Base-by-base conservation (phyloP, 2,329 filamentous ascomycete species). In the Pseudogymnoascus sp. region DNA sequence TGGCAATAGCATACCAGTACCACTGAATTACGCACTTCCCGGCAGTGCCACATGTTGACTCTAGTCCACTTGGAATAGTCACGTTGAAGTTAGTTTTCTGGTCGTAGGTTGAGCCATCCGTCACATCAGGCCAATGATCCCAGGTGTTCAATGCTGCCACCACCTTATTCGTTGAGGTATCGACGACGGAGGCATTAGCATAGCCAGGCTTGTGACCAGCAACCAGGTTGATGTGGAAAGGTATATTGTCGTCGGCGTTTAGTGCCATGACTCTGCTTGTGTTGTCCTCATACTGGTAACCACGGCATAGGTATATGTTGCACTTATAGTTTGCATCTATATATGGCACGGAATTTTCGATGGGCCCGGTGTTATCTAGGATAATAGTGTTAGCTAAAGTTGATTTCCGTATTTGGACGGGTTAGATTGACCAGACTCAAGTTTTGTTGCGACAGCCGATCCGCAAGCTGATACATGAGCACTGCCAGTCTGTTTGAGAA, bases 251-350 rank as follows among this genome's bases (percentile, higher is more conserved):
- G 15, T 78, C 77, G 0, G 75, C 68, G 0, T 69, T 67, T 69
- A 75, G 80, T 35, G 68, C 72, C 68, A 80, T 76, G 5, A 80
- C 74, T 18, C 71, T 73, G 64, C 70, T 71, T 29, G 64, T 66
- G 71, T 80, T 80, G 71, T 81, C 76, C 8, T 52, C 45, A 64
- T 79, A 78, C 18, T 73, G 71, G 68, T 77, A 75, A 5, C 79
- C 78, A 63, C 76, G 76, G 75, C 79, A 81, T 60, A 80, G 75
- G 65, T 75, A 76, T 39, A 79, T 67, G 64, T 78, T 74, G 72
- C 76, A 74, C 9, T 52, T 31, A 27, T 31, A 31, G 45, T 52
- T 27, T 31, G 27, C 15, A 33, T 33, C n/a, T 33, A 55, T 55
- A 3, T n/a, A 7, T 55, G 27, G 27, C 8, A 55, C 6, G 12